phyloP scores from a whole-genome alignment of 164 flowering plant species.

The Litsea cubeba region DNA sequence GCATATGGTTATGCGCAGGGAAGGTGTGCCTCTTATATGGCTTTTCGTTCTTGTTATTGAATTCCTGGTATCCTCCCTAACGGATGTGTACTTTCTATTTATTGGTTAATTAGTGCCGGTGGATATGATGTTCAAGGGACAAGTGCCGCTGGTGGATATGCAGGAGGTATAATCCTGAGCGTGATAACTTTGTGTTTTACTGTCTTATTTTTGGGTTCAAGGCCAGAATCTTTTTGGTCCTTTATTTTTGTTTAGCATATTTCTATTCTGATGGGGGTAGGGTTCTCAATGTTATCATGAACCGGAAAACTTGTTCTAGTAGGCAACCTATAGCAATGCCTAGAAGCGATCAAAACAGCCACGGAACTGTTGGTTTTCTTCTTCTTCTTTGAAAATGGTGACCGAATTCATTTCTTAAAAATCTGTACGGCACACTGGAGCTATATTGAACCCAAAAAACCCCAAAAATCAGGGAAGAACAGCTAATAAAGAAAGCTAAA shows the following conservation, averaged over 20 bases:
- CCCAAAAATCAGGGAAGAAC: not conserved
- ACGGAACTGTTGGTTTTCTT: too few relatives aligned
- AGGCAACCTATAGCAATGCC: not conserved
- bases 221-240: not conserved
- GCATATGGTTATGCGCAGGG: slow-evolving; percentile 23
- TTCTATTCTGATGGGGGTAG: not conserved
- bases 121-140: slow-evolving; percentile 24
- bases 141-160: slow-evolving; percentile 13
- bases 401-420: not conserved
- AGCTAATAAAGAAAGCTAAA: too few relatives aligned
- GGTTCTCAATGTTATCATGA: not conserved
- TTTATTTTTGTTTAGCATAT: not conserved
- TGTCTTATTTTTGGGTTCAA: not conserved
- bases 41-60: slow-evolving; percentile 1
- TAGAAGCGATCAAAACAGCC: too few relatives aligned
- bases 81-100: slow-evolving; percentile 5
- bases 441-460: not conserved
- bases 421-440: not conserved
- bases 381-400: too few relatives aligned
- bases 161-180: slow-evolving; percentile 22
- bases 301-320: not conserved
- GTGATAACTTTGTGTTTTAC: not conserved
- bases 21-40: slow-evolving; percentile 18
- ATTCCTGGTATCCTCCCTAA: not conserved
- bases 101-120: slow-evolving; percentile 18